A percentile compares a stretch with the other conserved stretches of the same genome.
Evolutionary conservation across 2,329 filamentous ascomycete species (phyloP).

Genomic region (Cercospora zeae-maydis): DNA sequence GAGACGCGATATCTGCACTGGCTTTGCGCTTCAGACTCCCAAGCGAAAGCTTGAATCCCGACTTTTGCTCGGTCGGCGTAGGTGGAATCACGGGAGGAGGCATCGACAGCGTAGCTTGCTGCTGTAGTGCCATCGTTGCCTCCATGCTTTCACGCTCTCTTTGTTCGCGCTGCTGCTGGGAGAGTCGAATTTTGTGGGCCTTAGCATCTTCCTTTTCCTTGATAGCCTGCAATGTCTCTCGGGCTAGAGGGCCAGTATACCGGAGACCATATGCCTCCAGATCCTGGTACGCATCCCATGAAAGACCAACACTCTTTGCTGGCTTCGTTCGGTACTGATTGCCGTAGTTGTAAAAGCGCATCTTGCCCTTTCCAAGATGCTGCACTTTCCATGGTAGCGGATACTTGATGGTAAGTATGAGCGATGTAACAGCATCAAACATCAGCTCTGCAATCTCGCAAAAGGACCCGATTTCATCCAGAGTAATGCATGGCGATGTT

Average conservation of each 20-base stretch:
- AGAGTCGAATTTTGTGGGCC: constrained; percentile 14
- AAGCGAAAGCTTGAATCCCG: constrained; percentile 30
- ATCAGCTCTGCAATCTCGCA: constrained; percentile 56
- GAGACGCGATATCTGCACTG: constrained; percentile 19
- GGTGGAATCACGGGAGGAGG: constrained; percentile 15
- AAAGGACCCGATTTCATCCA: constrained; percentile 55
- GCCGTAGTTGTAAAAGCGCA: constrained; percentile 34
- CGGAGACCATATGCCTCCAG: constrained; percentile 30
- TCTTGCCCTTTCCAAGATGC: constrained; percentile 50
- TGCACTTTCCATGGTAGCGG: constrained; percentile 57
- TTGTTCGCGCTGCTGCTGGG: constrained; percentile 12
- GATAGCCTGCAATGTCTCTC: constrained; percentile 16
- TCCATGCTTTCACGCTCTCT: constrained; percentile 16
- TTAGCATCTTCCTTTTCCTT: constrained; percentile 12
- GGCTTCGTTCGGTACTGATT: constrained; percentile 29
- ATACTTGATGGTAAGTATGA: constrained; percentile 50
- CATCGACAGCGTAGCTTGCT: constrained; percentile 15
- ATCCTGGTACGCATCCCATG: constrained; percentile 30
- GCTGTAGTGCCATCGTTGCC: constrained; percentile 11
- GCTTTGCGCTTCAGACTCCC: constrained; percentile 29
- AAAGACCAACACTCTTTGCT: constrained; percentile 23
- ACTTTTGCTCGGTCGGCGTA: constrained; percentile 23
- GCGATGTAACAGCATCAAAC: constrained; percentile 51
- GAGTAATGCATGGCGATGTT: constrained; percentile 47
- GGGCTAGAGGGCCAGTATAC: constrained; percentile 33